A percentile compares a stretch with the other conserved stretches of the same genome.
These are phyloP conservation scores for Arachis stenosperma DNA, from an alignment of 306 rosid species.

Conservation along the genomic window DNA sequence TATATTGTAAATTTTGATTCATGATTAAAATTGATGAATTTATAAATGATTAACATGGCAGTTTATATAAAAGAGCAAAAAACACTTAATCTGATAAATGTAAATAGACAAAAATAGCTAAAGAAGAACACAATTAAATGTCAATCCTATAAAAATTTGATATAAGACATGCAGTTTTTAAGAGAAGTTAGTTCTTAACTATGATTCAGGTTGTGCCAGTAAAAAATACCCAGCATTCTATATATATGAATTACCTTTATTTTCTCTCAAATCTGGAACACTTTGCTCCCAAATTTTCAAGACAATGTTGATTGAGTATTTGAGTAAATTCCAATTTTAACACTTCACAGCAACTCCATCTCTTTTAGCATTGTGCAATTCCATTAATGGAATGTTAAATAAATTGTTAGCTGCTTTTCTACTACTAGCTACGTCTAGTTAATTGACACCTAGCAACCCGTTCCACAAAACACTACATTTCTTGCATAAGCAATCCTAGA, in stretches of 20 bases:
- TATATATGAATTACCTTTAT: neutral
- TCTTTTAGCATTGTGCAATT: neutral
- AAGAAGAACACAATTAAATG: slow-evolving; percentile 4
- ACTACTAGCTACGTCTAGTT: neutral
- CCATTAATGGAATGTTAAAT: neutral
- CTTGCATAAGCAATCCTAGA: neutral
- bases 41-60: slow-evolving; percentile 2
- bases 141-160: slow-evolving; percentile 4
- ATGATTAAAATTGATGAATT: slow-evolving; percentile 3
- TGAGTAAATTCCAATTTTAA: slow-evolving; percentile 6
- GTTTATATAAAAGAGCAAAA: neutral
- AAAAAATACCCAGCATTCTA: neutral
- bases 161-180: neutral
- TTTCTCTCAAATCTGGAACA: slow-evolving; percentile 6
- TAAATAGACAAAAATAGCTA: neutral
- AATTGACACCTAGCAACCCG: slow-evolving; percentile 4
- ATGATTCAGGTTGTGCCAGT: neutral
- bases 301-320: neutral
- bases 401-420: neutral
- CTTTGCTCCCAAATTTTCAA: neutral
- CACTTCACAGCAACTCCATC: slow-evolving; percentile 5
- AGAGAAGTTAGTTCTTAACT: neutral
- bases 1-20: neutral
- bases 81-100: neutral
- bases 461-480: neutral